Conservation (phyloP, 2,329 filamentous ascomycete genomes). For the Ascochyta fabae region DNA sequence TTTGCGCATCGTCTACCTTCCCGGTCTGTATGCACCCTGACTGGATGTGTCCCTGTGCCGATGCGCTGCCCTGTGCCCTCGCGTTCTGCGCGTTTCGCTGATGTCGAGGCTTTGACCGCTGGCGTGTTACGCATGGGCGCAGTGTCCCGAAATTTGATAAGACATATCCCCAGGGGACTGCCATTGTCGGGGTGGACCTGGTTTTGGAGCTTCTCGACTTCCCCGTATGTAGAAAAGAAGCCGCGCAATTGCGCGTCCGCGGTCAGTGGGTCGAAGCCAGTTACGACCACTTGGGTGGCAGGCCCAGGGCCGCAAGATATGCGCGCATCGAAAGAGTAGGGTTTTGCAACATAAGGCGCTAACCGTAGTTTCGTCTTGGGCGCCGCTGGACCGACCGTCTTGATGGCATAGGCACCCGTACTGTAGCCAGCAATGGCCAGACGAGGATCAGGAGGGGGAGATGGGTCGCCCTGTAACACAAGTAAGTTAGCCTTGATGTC, state of each 20-base stretch:
- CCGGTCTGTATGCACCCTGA: slow-evolving; percentile 87
- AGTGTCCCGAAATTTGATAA: slow-evolving; percentile 85
- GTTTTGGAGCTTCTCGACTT: slow-evolving; percentile 89
- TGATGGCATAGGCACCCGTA: slow-evolving; percentile 53
- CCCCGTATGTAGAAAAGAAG: slow-evolving; percentile 80
- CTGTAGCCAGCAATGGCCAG: slow-evolving; percentile 70
- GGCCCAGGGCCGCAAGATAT: slow-evolving; percentile 89
- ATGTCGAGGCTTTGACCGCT: slow-evolving; percentile 73
- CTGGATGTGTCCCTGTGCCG: slow-evolving; percentile 66
- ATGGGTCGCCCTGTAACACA: slow-evolving; percentile 74
- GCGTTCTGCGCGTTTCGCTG: slow-evolving; percentile 80
- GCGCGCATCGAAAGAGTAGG: slow-evolving; percentile 80
- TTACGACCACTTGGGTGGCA: slow-evolving; percentile 88
- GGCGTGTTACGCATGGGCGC: slow-evolving; percentile 57
- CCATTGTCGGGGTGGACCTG: slow-evolving; percentile 95
- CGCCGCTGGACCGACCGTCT: slow-evolving; percentile 65
- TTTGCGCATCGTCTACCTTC: slow-evolving; percentile 83
- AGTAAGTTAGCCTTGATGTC: slow-evolving; percentile 51
- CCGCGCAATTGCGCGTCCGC: slow-evolving; percentile 78
- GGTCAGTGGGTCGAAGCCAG: slow-evolving; percentile 92
- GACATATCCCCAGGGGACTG: slow-evolving; percentile 90
- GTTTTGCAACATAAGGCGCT: slow-evolving; percentile 79
- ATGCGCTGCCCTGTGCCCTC: slow-evolving; percentile 80
- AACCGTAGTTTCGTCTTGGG: slow-evolving; percentile 72
- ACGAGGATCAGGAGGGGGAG: slow-evolving; percentile 81